Conservation (phyloP, 441 rosid genomes). For the Adansonia rubrostipa region DNA sequence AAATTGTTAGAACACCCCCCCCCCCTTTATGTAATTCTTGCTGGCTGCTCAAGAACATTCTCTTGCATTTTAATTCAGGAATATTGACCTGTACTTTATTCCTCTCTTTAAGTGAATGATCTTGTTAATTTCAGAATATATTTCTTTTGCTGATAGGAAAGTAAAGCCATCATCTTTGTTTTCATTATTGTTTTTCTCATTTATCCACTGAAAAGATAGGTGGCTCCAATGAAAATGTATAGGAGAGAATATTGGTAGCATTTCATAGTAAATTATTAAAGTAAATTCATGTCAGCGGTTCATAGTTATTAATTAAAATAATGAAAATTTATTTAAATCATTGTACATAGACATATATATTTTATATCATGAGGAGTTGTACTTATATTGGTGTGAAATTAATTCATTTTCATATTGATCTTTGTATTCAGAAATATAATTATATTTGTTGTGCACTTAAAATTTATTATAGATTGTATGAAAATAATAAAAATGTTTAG, state of each 20-base stretch:
- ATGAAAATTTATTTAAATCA: no score
- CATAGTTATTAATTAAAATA: no score
- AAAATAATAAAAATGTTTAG: no score
- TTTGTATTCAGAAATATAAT: no score
- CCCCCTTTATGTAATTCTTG: neutral
- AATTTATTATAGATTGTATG: no score
- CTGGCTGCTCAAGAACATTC: slow-evolving; percentile 3
- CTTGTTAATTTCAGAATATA: neutral
- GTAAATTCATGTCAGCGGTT: neutral
- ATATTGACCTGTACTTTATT: neutral
- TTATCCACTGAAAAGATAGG: neutral
- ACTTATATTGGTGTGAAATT: no score
- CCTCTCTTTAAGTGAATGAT: neutral
- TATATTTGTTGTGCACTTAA: no score
- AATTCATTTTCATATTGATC: no score
- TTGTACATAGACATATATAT: no score
- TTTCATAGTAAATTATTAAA: neutral
- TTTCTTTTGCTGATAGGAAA: neutral
- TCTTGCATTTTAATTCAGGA: slow-evolving; percentile 9
- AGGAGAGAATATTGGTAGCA: neutral
- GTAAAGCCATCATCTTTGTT: neutral
- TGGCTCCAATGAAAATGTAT: neutral
- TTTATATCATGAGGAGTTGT: no score
- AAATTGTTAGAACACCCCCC: neutral
- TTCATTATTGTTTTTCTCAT: neutral